Base-by-base conservation (phyloP, 768 basidiomycete genomes). In the Dacryopinax primogenitus region DNA sequence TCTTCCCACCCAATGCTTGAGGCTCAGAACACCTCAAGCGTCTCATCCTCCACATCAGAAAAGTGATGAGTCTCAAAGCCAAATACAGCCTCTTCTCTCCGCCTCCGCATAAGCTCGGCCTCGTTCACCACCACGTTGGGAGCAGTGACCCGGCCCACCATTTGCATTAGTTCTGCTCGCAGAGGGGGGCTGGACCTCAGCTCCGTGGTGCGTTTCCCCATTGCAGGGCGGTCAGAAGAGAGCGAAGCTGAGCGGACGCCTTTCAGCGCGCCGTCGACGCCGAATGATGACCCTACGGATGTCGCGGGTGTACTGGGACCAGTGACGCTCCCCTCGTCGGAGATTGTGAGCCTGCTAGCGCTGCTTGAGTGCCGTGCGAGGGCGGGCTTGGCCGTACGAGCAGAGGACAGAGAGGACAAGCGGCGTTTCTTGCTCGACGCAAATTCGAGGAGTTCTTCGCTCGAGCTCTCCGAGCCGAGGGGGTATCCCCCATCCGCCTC, bases 71-170 rank as follows among this genome's bases (percentile, higher is more conserved):
- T 58, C 35, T 67, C 76, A 68, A 78, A 75, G 16, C 78, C 78
- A 61, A 73, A 76, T 13, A 79, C 77, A n/a, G 77, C 77, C 62
- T 79, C 77, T 63, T 72, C 68, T 66, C 77, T 69, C 63, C 78
- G 68, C 33, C 78, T 67, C 45, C 76, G 68, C 72, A 93, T 77
- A 72, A 93, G 73, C 70, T 91, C 82, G 63, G 88, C 82, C 69
- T 92, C 80, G 70, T 85, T 77, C 80, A 93, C 86, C 73, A 92
- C 73, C 74, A 90, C 89, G 21, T 78, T 81, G 74, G 91, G 88
- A n/a, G 82, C 81, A 65, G 89, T 90, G 41, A 83, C 84, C 68
- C 86, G 84, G 18, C 87, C 86, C n/a, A n/a, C n/a, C n/a, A n/a
- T n/a, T n/a, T n/a, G n/a, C 15, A 80, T 77, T 76, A 75, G 80